Evolutionary conservation across 2,329 filamentous ascomycete genomes (phyloP).

Genomic region (Aureobasidium sp.): DNA sequence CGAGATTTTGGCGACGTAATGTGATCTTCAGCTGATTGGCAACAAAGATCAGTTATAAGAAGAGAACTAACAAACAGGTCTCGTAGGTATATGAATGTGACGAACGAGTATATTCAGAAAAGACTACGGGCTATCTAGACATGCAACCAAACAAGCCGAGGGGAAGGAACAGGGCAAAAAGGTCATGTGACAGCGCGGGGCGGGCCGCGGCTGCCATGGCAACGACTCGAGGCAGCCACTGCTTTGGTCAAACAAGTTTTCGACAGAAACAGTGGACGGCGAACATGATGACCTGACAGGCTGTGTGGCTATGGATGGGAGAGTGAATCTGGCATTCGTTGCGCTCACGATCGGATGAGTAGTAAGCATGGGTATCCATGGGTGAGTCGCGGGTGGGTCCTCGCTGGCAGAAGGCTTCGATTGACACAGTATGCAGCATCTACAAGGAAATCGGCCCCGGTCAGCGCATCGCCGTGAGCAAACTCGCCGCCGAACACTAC

Average conservation of each 20-base stretch:
- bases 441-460: constrained; percentile 83
- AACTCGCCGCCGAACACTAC: constrained; percentile 70
- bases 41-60: too few species aligned
- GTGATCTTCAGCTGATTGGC: not conserved
- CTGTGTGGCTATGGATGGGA: not conserved
- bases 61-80: not conserved
- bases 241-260: not conserved
- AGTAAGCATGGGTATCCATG: constrained; percentile 22
- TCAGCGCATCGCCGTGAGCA: constrained; percentile 69
- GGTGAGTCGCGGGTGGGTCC: constrained; percentile 11
- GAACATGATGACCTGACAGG: not conserved
- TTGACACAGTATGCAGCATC: constrained; percentile 49
- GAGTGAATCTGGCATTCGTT: not conserved
- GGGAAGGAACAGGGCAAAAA: not conserved
- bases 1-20: not conserved
- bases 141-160: not conserved
- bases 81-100: not conserved
- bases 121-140: not conserved
- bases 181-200: not conserved
- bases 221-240: not conserved
- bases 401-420: not conserved
- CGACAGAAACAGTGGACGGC: not conserved
- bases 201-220: constrained; percentile 7
- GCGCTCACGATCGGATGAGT: not conserved
- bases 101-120: not conserved